Base-by-base conservation (phyloP, 2,329 filamentous ascomycete species). In the Rhinocladiella similis region DNA sequence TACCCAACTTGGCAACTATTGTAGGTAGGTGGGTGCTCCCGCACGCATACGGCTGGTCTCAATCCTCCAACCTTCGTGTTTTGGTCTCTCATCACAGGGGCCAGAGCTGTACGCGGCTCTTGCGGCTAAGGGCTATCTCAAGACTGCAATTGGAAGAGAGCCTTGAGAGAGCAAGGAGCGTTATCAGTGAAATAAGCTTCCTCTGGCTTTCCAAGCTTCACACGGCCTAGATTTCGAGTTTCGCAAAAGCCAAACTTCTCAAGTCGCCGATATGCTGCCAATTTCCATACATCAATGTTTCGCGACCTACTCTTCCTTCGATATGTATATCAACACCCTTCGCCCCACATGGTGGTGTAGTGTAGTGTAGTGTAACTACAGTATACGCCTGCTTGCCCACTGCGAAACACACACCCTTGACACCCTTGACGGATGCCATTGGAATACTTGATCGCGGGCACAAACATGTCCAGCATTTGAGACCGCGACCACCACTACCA, bases 201-300 rank as follows among this genome's bases (percentile, higher is more conserved):
- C 29, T 12, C 3, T 33, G 10, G 10, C 29, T 33, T 33, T 46
- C 12, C n/a, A 5, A 46, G 5, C 13, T 22, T n/a, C n/a, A 5
- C 19, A 6, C 18, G n/a, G 19, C 27, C n/a, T 22, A 46, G 43
- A 46, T 46, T 46, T 14, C n/a, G 12, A 14, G 12, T 46, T n/a
- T 22, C 4, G 18, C 16, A 46, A 18, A 45, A 19, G 7, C 25
- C 3, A 45, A 14, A 14, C 19, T 25, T 16, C 39, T 22, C 43
- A 46, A 46, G 43, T 46, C 43, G 43, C 43, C 43, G 43, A 46
- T 46, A 46, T 46, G 19, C 43, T 46, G 43, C 10, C n/a, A n/a
- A n/a, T n/a, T n/a, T n/a, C n/a, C n/a, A n/a, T n/a, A n/a, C n/a
- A n/a, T n/a, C n/a, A n/a, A n/a, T n/a, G n/a, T n/a, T n/a, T n/a